phyloP scores from a whole-genome alignment of 495 filamentous ascomycete species.

The Hypoxylon cercidicola region DNA sequence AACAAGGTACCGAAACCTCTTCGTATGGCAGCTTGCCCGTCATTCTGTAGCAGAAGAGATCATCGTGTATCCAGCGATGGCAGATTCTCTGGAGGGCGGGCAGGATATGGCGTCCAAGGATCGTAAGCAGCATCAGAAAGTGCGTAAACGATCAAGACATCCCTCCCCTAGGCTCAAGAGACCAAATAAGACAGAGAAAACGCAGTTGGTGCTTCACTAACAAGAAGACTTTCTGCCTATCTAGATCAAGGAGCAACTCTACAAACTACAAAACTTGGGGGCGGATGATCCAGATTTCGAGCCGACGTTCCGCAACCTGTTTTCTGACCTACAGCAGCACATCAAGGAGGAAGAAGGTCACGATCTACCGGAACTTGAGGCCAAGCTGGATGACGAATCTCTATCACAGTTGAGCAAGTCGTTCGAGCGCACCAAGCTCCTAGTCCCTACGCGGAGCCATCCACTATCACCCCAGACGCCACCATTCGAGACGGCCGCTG shows the following conservation, averaged over 20 bases:
- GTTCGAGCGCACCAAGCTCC: slow-evolving; percentile 68
- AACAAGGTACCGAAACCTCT: slow-evolving; percentile 67
- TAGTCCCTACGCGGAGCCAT: slow-evolving; percentile 67
- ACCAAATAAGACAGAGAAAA: neutral
- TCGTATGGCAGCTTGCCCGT: slow-evolving; percentile 75
- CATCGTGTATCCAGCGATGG: slow-evolving; percentile 72
- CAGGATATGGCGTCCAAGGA: slow-evolving; percentile 63
- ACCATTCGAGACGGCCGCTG: slow-evolving; percentile 59
- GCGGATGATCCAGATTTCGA: slow-evolving; percentile 60
- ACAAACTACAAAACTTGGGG: slow-evolving; percentile 65
- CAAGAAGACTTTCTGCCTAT: neutral
- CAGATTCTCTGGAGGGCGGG: slow-evolving; percentile 63
- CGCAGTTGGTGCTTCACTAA: neutral
- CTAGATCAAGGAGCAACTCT: slow-evolving; percentile 70
- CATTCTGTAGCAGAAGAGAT: slow-evolving; percentile 73
- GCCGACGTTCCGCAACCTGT: slow-evolving; percentile 61
- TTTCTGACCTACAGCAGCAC: slow-evolving; percentile 61
- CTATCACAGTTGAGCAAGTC: slow-evolving; percentile 57
- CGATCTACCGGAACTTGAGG: slow-evolving; percentile 67
- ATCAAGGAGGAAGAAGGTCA: slow-evolving; percentile 67
- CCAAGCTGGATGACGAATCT: slow-evolving; percentile 46
- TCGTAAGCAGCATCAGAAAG: slow-evolving; percentile 64
- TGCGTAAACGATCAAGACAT: slow-evolving; percentile 54
- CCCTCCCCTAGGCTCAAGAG: neutral
- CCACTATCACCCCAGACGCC: slow-evolving; percentile 45